Evolutionary conservation across 2,329 filamentous ascomycete species (phyloP).

Genomic region (Colletotrichum sp.): DNA sequence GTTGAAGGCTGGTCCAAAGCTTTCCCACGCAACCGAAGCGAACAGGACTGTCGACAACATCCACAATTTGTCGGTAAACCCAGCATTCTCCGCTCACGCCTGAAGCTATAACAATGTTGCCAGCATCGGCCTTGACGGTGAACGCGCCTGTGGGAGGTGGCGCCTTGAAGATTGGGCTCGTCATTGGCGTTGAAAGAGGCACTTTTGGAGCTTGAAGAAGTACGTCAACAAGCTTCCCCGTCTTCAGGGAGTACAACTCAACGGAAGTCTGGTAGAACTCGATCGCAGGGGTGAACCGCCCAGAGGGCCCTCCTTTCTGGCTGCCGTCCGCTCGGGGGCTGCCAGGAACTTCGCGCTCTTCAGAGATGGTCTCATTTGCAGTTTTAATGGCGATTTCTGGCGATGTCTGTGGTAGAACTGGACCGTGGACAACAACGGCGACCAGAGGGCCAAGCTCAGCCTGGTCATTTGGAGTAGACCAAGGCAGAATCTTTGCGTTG

Average conservation of each 20-base stretch:
- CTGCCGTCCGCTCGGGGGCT: conserved; percentile 45
- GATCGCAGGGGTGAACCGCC: conserved; percentile 42
- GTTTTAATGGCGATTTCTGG: conserved; percentile 39
- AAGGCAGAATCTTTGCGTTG: conserved; percentile 82
- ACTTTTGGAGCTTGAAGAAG: conserved; percentile 74
- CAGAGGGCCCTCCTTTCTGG: conserved; percentile 40
- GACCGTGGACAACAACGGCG: conserved; percentile 81
- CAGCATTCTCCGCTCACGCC: conserved; percentile 87
- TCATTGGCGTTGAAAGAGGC: conserved; percentile 61
- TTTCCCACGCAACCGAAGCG: conserved; percentile 78
- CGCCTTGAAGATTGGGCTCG: conserved; percentile 68
- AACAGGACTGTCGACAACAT: conserved; percentile 45
- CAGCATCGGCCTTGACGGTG: conserved; percentile 73
- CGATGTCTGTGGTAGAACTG: conserved; percentile 55
- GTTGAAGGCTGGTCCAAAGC: conserved; percentile 87
- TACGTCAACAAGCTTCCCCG: conserved; percentile 73
- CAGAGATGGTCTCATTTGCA: conserved; percentile 41
- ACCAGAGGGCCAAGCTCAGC: conserved; percentile 72
- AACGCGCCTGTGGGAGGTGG: conserved; percentile 76
- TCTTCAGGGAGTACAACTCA: conserved; percentile 84
- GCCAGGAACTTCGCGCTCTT: conserved; percentile 45
- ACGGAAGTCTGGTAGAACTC: conserved; percentile 84
- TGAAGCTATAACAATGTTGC: conserved; percentile 76
- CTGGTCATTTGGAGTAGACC: conserved; percentile 60
- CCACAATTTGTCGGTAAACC: conserved; percentile 65